These are phyloP conservation scores for Cymbomonas tetramitiformis DNA, from an alignment of 139 green algal species.

Conservation along the genomic window DNA sequence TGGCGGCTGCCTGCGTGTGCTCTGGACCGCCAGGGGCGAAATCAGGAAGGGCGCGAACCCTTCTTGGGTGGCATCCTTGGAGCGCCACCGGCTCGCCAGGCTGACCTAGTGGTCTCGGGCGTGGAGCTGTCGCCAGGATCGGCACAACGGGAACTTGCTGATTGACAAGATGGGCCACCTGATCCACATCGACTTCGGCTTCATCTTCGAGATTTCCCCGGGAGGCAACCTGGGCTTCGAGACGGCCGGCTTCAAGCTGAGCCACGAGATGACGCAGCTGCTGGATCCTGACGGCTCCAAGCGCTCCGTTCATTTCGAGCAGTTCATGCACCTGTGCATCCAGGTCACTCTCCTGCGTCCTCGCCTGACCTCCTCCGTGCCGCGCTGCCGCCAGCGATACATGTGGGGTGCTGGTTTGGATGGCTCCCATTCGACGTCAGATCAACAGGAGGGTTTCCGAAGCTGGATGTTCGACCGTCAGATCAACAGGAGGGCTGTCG, in stretches of 20 bases:
- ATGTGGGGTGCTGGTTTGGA: slow-evolving; percentile 5
- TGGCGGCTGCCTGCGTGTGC: no score
- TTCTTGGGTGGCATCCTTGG: no score
- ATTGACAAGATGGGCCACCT: slow-evolving; percentile 63
- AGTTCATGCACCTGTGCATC: slow-evolving; percentile 32
- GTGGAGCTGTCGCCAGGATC: no score
- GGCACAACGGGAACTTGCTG: slow-evolving; percentile 96
- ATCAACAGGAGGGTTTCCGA: no score
- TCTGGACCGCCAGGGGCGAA: no score
- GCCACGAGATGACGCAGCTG: slow-evolving; percentile 38
- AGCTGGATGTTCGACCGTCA: no score
- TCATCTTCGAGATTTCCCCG: slow-evolving; percentile 58
- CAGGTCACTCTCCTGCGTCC: background rate
- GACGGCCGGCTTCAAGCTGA: slow-evolving; percentile 89
- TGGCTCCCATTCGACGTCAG: slow-evolving; percentile 25
- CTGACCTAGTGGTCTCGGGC: no score
- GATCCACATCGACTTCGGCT: slow-evolving; percentile 46
- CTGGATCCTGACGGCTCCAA: slow-evolving; percentile 33
- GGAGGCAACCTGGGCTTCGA: slow-evolving; percentile 74
- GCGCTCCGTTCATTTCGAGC: slow-evolving; percentile 10
- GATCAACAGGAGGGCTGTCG: no score
- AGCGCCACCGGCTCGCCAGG: no score
- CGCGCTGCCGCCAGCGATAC: background rate
- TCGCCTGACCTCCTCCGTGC: background rate
- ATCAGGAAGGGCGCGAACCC: no score